Base-by-base conservation (phyloP, 139 green algal species). In the Gonium pectorale region DNA sequence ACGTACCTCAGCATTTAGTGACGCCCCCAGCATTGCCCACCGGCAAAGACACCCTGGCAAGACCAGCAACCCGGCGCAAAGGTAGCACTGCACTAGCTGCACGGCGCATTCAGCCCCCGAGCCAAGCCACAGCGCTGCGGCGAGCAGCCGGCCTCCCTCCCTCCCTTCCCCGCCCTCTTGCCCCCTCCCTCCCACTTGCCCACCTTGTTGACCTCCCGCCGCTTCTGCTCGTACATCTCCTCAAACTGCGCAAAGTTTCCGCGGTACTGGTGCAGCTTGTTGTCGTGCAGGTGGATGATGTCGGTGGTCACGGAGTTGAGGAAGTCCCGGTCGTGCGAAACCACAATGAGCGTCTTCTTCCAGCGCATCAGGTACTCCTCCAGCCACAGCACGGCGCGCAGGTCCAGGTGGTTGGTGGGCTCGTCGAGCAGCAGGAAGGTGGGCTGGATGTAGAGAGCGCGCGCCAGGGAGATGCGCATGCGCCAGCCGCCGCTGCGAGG, bases 291-390 rank as follows among this genome's bases (percentile, higher is more conserved):
- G 92, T 99, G 98, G 82, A 99, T 98, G 92, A 99, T 99, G 92
- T 99, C 97, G 7, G 98, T 99, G 89, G 96, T 99, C 31, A 99
- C 93, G 24, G 89, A 95, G 92, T 99, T 99, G 21, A 99, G 93
- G 89, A 99, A 99, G 89, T 99, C 98, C 31, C 98, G 91, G 90
- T 99, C 98, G 91, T 99, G 98, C 33, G 92, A 98, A 54, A 99
- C 97, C 26, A 99, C 97, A 43, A 99, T 91, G 60, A 99, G 90
- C 63, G 98, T 99, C 94, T 99, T 99, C 94, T 99, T 99, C 95
- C 96, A 99, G n/a, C 96, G 88, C 73, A 86, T 83, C 73, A 97
- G 90, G 89, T 98, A 98, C 91, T 98, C 95, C 87, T 98, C 95
- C 54, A 98, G 92, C 96, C 95, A 98, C 79, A 98, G 88, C 67